Base-by-base conservation (phyloP, 768 basidiomycete species). In the Amylocystis lapponica region DNA sequence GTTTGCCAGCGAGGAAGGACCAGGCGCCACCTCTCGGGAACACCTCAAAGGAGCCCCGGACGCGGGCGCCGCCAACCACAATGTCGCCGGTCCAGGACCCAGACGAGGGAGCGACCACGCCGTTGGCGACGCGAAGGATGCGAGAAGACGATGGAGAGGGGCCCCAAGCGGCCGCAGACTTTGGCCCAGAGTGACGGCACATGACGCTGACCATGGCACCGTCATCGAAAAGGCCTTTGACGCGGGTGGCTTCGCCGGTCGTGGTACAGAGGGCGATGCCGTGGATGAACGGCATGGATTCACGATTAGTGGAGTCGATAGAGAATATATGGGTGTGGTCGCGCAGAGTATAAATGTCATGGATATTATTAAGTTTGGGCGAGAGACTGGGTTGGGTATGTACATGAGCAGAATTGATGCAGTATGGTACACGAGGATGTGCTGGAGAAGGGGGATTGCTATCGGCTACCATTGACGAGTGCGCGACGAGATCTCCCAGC, bases 71-170 rank as follows among this genome's bases (percentile, higher is more conserved):
- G 9, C 35, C 36, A n/a, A 37, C 20, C 20, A 31, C 43, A n/a
- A 49, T 33, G 4, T 8, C 22, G 11, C 50, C 50, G 5, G 14
- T 16, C 55, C 52, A 53, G 0, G 9, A 19, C 4, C 45, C 53
- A 10, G 44, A 12, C 4, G 48, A 48, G 12, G 37, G 37, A 2
- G 45, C 38, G 0, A 50, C 16, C 0, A 22, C 10, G 0, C 66
- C 61, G 46, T 63, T 56, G 13, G 65, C 67, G 66, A 69, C 66
- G 2, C 57, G 32, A 4, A 69, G 46, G 1, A n/a, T 17, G 26
- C 43, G 47, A 0, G 5, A 3, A 1, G 65, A 66, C 5, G 29
- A 41, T 5, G 22, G 8, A 14, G 41, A 41, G 0, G 14, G 5
- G 8, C 51, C 35, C 5, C 64, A 17, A 12, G 39, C 19, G 7